These are phyloP conservation scores for Botryotinia calthae DNA, from an alignment of 2,329 filamentous ascomycete species.

Conservation along the genomic window DNA sequence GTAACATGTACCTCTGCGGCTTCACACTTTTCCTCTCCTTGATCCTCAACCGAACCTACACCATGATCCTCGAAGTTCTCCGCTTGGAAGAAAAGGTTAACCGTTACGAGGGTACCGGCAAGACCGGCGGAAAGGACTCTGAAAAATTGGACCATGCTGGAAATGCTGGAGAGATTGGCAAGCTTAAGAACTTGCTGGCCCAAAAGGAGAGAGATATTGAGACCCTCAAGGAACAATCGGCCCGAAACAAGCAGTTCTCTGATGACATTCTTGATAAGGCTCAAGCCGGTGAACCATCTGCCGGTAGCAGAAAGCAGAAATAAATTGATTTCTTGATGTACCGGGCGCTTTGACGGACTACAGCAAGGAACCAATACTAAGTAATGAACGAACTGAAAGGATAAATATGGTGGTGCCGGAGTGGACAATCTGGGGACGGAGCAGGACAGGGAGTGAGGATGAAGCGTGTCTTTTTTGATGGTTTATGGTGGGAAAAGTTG, in stretches of 20 bases:
- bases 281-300: slow-evolving; percentile 11
- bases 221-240: slow-evolving; percentile 26
- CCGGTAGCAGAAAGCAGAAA: slow-evolving; percentile 13
- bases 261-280: slow-evolving; percentile 12
- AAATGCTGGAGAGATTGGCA: slow-evolving; percentile 70
- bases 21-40: slow-evolving; percentile 98
- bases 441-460: background rate
- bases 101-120: slow-evolving; percentile 68
- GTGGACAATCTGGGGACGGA: background rate
- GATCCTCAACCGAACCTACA: slow-evolving; percentile 98
- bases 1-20: slow-evolving; percentile 99
- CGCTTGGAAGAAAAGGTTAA: slow-evolving; percentile 90
- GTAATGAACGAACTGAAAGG: background rate
- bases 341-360: slow-evolving; percentile 1
- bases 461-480: background rate
- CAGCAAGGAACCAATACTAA: background rate
- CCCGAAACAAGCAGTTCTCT: slow-evolving; percentile 53
- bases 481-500: background rate
- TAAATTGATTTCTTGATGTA: background rate
- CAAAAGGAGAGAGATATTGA: slow-evolving; percentile 80
- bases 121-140: slow-evolving; percentile 62
- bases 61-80: slow-evolving; percentile 56
- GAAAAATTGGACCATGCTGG: slow-evolving; percentile 71
- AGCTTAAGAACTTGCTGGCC: slow-evolving; percentile 62
- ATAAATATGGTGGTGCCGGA: slow-evolving; percentile 1